Conservation (phyloP, 1,284 basidiomycete genomes). For the Dichomitus squalens region DNA sequence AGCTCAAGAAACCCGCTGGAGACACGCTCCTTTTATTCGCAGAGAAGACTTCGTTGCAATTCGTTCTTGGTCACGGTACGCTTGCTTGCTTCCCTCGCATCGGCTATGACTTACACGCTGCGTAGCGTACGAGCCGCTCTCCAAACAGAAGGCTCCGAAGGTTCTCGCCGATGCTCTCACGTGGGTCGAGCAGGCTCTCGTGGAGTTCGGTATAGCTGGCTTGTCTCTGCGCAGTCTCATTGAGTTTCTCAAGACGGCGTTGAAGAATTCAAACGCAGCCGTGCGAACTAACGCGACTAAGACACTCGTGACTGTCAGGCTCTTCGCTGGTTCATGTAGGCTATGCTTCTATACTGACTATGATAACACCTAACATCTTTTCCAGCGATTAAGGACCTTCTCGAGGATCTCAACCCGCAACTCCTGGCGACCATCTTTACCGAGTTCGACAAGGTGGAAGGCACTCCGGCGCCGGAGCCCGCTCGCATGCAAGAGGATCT, state of each 20-base stretch:
- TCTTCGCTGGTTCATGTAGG: constrained; percentile 90
- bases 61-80: constrained; percentile 90
- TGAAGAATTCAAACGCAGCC: constrained; percentile 93
- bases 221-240: constrained; percentile 85
- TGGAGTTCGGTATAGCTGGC: constrained; percentile 93
- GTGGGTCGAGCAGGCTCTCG: constrained; percentile 88
- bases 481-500: constrained; percentile 78
- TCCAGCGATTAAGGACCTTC: constrained; percentile 85
- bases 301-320: constrained; percentile 86
- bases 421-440: constrained; percentile 87
- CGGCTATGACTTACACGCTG: not conserved
- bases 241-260: constrained; percentile 85
- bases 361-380: constrained; percentile 9
- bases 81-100: not conserved
- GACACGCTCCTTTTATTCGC: constrained; percentile 84
- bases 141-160: constrained; percentile 97
- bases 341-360: constrained; percentile 9
- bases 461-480: constrained; percentile 79
- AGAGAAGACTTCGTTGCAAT: constrained; percentile 93
- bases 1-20: constrained; percentile 96
- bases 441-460: constrained; percentile 96
- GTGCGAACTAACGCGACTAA: constrained; percentile 97
- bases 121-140: constrained; percentile 86
- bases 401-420: constrained; percentile 95
- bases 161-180: constrained; percentile 89